phyloP scores from a whole-genome alignment of 805 yeast genomes.

The Candida krabiensis region DNA sequence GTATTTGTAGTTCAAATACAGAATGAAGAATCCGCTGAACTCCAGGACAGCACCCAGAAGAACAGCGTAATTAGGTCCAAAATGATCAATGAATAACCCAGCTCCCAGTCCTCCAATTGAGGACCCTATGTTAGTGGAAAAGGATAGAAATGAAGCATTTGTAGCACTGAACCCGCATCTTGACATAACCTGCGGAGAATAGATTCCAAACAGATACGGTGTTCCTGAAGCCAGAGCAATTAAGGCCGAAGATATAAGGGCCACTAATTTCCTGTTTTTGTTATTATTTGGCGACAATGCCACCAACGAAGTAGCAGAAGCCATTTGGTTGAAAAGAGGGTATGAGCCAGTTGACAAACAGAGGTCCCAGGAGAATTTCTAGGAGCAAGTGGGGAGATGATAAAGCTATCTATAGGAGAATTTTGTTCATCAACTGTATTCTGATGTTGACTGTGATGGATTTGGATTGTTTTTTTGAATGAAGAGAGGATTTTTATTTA shows the following conservation, averaged over 20 bases:
- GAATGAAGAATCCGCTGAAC: conserved; percentile 52
- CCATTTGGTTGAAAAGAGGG: no score
- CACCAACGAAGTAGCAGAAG: conserved; percentile 14
- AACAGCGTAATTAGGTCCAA: conserved; percentile 56
- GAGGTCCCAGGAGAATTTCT: no score
- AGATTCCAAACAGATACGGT: conserved; percentile 72
- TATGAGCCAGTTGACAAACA: no score
- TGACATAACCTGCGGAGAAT: conserved; percentile 67
- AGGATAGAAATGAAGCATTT: conserved; percentile 63
- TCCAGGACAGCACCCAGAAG: conserved; percentile 56
- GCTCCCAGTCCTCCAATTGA: conserved; percentile 71
- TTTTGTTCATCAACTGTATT: no score
- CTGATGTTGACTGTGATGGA: no score
- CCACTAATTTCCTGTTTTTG: conserved; percentile 10
- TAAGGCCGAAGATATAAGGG: conserved; percentile 31
- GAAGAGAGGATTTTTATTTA: no score
- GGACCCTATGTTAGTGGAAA: conserved; percentile 63
- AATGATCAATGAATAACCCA: conserved; percentile 63
- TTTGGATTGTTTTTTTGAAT: no score
- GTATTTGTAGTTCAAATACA: conserved; percentile 47
- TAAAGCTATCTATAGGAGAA: no score
- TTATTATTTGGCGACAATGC: no score
- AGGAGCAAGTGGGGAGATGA: no score
- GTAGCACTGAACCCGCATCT: conserved; percentile 57
- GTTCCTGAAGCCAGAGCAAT: conserved; percentile 73